These are phyloP conservation scores for Suhomyces sp. DNA, from an alignment of 805 yeast genomes.

Conservation along the genomic window DNA sequence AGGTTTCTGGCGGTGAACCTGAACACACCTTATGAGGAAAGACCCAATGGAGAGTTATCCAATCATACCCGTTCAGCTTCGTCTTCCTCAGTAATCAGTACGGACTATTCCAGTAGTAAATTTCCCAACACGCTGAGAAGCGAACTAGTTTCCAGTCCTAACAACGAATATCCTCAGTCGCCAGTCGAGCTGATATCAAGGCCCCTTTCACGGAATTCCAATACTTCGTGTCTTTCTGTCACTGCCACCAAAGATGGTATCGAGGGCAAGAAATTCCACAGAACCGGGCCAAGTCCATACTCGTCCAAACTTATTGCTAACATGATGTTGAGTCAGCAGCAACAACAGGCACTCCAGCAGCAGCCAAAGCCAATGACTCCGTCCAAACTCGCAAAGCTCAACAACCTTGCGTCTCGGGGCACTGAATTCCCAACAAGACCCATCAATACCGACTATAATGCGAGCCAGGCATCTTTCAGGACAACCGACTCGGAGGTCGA, in stretches of 20 bases:
- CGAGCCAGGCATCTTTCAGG: constrained; percentile 15
- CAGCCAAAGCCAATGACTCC: neutral
- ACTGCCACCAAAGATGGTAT: constrained; percentile 74
- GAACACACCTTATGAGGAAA: neutral
- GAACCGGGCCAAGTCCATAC: constrained; percentile 39
- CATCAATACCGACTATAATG: constrained; percentile 1
- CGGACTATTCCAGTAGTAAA: neutral
- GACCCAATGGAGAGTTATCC: neutral
- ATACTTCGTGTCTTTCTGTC: constrained; percentile 65
- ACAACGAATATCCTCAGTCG: neutral
- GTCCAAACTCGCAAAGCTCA: neutral
- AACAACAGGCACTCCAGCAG: constrained; percentile 4
- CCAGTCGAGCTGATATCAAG: constrained; percentile 39
- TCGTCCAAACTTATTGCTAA: constrained; percentile 29
- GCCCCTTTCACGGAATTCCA: constrained; percentile 58
- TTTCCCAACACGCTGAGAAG: neutral
- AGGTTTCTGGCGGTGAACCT: neutral
- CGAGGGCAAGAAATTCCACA: constrained; percentile 57
- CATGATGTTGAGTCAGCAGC: constrained; percentile 21
- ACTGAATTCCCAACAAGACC: neutral
- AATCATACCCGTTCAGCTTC: neutral
- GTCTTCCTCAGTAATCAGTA: neutral
- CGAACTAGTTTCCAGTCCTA: neutral
- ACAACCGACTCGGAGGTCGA: constrained; percentile 29
- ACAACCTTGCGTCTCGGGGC: neutral